phyloP scores from a whole-genome alignment of 129 eudicot genomes.

The Helianthus annuus region DNA sequence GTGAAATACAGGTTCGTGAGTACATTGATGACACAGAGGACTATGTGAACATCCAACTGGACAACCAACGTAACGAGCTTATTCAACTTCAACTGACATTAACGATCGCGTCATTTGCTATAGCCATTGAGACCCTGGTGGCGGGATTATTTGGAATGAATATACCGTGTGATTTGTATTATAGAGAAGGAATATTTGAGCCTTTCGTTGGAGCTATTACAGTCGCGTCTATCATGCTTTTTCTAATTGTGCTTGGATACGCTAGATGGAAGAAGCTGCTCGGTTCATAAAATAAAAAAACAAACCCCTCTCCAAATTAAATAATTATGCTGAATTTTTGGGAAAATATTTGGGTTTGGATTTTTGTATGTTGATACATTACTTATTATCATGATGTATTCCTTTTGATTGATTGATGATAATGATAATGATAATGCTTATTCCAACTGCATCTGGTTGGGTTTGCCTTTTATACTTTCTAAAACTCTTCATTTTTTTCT shows the following conservation, averaged over 20 bases:
- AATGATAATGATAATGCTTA: slow-evolving; percentile 19
- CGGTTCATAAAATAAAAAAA: slow-evolving; percentile 52
- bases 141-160: slow-evolving; percentile 94
- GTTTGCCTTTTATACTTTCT: not conserved
- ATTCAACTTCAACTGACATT: slow-evolving; percentile 88
- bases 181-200: slow-evolving; percentile 46
- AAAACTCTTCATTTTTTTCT: not conserved
- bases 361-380: slow-evolving; percentile 18
- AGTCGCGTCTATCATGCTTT: slow-evolving; percentile 49
- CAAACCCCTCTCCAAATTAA: slow-evolving; percentile 16
- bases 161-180: slow-evolving; percentile 52
- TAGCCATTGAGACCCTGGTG: slow-evolving; percentile 69
- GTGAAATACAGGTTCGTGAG: slow-evolving; percentile 71
- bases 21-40: slow-evolving; percentile 98
- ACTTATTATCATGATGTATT: slow-evolving; percentile 19
- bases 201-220: slow-evolving; percentile 52
- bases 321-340: not conserved
- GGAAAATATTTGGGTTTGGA: slow-evolving; percentile 19
- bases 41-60: slow-evolving; percentile 92
- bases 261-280: slow-evolving; percentile 98
- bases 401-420: slow-evolving; percentile 8
- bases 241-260: slow-evolving; percentile 67
- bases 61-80: slow-evolving; percentile 94
- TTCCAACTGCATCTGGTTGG: not conserved
- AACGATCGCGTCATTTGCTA: slow-evolving; percentile 84